Conservation (phyloP, 2,329 filamentous ascomycete species). For the Passalora sequoiae region DNA sequence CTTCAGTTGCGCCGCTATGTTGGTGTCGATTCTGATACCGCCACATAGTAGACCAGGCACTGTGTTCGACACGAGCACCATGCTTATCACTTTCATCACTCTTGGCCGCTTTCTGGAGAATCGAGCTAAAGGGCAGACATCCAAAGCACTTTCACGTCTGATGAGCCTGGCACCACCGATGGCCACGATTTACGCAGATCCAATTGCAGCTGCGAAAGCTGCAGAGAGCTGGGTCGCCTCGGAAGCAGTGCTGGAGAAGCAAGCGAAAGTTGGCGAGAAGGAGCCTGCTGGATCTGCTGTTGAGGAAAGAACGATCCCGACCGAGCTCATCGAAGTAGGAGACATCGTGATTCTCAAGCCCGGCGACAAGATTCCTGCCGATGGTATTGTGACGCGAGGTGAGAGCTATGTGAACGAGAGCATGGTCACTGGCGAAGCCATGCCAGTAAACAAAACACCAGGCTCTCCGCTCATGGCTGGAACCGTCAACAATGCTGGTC, state of each 20-base stretch:
- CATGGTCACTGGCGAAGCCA: constrained; percentile 97
- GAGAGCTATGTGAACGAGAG: constrained; percentile 95
- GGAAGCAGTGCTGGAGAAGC: constrained; percentile 43
- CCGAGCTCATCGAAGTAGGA: constrained; percentile 87
- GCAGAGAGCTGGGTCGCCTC: constrained; percentile 67
- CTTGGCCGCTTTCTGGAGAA: constrained; percentile 91
- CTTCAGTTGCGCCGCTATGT: constrained; percentile 84
- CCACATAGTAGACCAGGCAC: constrained; percentile 79
- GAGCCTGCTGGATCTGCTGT: constrained; percentile 54
- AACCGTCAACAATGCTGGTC: constrained; percentile 89
- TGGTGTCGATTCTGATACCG: constrained; percentile 67
- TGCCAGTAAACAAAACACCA: constrained; percentile 85
- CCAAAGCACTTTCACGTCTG: constrained; percentile 81
- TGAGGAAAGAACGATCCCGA: constrained; percentile 84
- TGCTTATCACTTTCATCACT: constrained; percentile 94
- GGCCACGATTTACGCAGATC: constrained; percentile 92
- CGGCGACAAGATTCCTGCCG: constrained; percentile 93
- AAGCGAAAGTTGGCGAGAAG: constrained; percentile 28
- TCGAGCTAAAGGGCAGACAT: constrained; percentile 90
- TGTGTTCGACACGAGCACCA: constrained; percentile 95
- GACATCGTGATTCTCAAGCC: constrained; percentile 90
- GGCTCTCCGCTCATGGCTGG: constrained; percentile 79
- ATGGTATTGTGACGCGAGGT: constrained; percentile 78
- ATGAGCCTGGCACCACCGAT: constrained; percentile 97
- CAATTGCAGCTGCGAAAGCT: constrained; percentile 86